Evolutionary conservation across 352 stramenopile species (phyloP).

Genomic region (Phytophthora foliorum): DNA sequence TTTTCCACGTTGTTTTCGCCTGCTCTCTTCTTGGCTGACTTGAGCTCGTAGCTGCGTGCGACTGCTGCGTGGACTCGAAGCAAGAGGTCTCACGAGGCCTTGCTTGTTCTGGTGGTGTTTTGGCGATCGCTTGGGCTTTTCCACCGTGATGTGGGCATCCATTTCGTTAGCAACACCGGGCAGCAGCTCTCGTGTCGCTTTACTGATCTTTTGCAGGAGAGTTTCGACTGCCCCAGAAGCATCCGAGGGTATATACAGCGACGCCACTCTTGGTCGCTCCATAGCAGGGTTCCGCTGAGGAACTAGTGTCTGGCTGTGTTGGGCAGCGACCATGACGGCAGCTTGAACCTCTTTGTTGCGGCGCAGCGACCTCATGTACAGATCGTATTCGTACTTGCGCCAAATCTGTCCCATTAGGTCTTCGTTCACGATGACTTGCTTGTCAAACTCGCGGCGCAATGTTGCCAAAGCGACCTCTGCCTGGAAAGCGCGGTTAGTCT

Average conservation of each 20-base stretch:
- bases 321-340: constrained; percentile 47
- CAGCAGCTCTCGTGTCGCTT: constrained; percentile 52
- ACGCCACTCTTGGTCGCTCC: constrained; percentile 61
- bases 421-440: constrained; percentile 58
- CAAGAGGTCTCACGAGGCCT: constrained; percentile 31
- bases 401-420: constrained; percentile 67
- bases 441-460: constrained; percentile 58
- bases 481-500: constrained; percentile 57
- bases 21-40: constrained; percentile 26
- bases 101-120: constrained; percentile 22
- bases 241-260: constrained; percentile 58
- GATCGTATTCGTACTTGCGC: constrained; percentile 65
- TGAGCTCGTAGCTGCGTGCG: constrained; percentile 36
- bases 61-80: constrained; percentile 35
- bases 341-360: constrained; percentile 70
- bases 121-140: constrained; percentile 22
- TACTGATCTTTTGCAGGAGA: constrained; percentile 73
- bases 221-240: constrained; percentile 37
- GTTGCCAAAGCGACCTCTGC: constrained; percentile 49
- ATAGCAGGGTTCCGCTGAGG: constrained; percentile 72
- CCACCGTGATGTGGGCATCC: constrained; percentile 25
- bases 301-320: constrained; percentile 67
- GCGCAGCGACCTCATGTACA: constrained; percentile 70
- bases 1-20: constrained; percentile 20
- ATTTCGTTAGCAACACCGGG: constrained; percentile 56